These are phyloP conservation scores for Noccaea caerulescens DNA, from an alignment of 345 rosid species.

Conservation along the genomic window DNA sequence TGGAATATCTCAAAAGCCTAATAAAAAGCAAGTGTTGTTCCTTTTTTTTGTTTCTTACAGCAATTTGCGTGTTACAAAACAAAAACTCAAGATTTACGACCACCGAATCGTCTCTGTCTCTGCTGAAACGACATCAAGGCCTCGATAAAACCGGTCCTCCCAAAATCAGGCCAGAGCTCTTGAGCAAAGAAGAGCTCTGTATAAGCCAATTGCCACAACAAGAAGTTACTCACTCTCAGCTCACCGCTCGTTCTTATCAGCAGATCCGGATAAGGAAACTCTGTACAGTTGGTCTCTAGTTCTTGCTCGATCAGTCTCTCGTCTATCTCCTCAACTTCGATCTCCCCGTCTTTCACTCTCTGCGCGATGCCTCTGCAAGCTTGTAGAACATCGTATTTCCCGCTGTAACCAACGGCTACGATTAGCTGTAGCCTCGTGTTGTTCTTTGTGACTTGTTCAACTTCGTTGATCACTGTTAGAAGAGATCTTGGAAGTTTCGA, in stretches of 20 bases:
- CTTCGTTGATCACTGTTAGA: slow-evolving; percentile 42
- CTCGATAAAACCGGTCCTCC: slow-evolving; percentile 56
- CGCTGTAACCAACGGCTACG: slow-evolving; percentile 79
- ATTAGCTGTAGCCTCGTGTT: slow-evolving; percentile 64
- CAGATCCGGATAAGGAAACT: slow-evolving; percentile 71
- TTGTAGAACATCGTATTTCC: slow-evolving; percentile 68
- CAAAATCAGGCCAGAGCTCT: slow-evolving; percentile 83
- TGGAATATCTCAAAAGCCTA: slow-evolving; percentile 1
- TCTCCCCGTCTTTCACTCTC: slow-evolving; percentile 54
- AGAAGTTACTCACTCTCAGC: slow-evolving; percentile 78
- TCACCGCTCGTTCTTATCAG: slow-evolving; percentile 81
- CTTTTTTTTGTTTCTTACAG: too few relatives aligned
- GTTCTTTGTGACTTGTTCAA: slow-evolving; percentile 55
- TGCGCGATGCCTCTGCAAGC: slow-evolving; percentile 68
- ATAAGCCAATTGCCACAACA: slow-evolving; percentile 82
- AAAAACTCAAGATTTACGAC: slow-evolving; percentile 43
- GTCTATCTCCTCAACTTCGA: slow-evolving; percentile 56
- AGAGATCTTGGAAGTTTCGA: slow-evolving; percentile 61
- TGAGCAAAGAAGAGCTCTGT: slow-evolving; percentile 73
- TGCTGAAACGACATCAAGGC: slow-evolving; percentile 71
- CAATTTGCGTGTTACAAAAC: too few relatives aligned
- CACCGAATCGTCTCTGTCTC: slow-evolving; percentile 74
- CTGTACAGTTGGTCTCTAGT: slow-evolving; percentile 63
- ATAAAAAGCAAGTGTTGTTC: neutral
- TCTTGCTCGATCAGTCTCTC: slow-evolving; percentile 68